phyloP scores from a whole-genome alignment of 2,329 filamentous ascomycete genomes.

The Penicillium sp. region DNA sequence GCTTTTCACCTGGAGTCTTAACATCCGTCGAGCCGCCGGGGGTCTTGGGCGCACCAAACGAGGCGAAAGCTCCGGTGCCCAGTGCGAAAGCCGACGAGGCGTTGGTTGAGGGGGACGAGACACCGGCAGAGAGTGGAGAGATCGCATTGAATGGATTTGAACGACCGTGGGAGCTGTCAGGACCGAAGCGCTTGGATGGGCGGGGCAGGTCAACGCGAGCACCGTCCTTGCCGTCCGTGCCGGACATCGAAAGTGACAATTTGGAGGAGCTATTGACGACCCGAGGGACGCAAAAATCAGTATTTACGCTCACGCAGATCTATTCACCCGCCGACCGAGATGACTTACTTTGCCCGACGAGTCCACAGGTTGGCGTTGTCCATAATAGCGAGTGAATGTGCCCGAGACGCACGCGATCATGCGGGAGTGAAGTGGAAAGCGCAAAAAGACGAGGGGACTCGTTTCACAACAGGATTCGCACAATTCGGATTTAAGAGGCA shows the following conservation, averaged over 20 bases:
- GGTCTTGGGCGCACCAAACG: constrained; percentile 90
- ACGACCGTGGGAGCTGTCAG: constrained; percentile 65
- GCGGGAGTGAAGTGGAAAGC: constrained; percentile 19
- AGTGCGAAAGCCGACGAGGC: constrained; percentile 88
- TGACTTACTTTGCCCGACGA: constrained; percentile 44
- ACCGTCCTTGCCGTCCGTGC: constrained; percentile 48
- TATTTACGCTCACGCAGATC: constrained; percentile 1
- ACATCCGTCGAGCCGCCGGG: constrained; percentile 75
- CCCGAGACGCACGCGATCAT: constrained; percentile 36
- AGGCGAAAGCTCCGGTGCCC: constrained; percentile 91
- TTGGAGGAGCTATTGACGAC: constrained; percentile 68
- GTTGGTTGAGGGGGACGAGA: constrained; percentile 68
- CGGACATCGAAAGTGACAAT: constrained; percentile 77
- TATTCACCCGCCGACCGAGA: background rate
- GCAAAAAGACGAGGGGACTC: constrained; percentile 11
- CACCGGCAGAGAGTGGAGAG: constrained; percentile 61
- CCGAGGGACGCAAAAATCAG: constrained; percentile 20
- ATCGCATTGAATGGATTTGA: constrained; percentile 73
- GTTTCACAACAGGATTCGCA: constrained; percentile 2
- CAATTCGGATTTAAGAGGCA: constrained; percentile 2
- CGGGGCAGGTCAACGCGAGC: constrained; percentile 55
- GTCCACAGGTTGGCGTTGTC: constrained; percentile 49
- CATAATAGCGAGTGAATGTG: constrained; percentile 37
- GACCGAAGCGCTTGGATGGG: constrained; percentile 69
- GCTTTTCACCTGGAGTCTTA: constrained; percentile 59